phyloP scores from a whole-genome alignment of 176 grass and related monocot species.

The Leersia perrieri region DNA sequence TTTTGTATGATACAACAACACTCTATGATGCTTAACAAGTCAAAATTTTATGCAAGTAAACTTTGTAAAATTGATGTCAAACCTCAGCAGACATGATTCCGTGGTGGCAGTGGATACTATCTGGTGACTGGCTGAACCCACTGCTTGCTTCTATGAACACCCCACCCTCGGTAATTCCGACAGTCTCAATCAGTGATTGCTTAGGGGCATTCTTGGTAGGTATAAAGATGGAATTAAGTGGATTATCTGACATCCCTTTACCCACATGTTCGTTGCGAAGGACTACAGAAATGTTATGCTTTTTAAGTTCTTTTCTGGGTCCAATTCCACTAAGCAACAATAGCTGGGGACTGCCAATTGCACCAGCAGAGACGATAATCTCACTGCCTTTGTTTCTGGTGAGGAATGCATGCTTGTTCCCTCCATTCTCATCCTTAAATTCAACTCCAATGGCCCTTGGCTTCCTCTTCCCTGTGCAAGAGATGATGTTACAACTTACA shows the following conservation, averaged over 20 bases:
- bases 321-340: conserved; percentile 86
- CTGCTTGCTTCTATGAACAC: conserved; percentile 95
- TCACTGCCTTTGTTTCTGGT: conserved; percentile 40
- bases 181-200: conserved; percentile 88
- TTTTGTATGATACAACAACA: background rate
- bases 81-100: conserved; percentile 98
- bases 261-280: conserved; percentile 69
- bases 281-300: conserved; percentile 54
- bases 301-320: conserved; percentile 60
- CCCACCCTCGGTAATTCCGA: conserved; percentile 66
- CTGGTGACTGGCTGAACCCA: conserved; percentile 74
- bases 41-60: conserved; percentile 6
- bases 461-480: conserved; percentile 44
- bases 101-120: conserved; percentile 88
- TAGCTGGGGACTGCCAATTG: conserved; percentile 85
- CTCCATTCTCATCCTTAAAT: conserved; percentile 80
- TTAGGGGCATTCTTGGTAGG: conserved; percentile 64
- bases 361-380: conserved; percentile 71
- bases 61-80: conserved; percentile 3
- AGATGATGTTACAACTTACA: conserved; percentile 45
- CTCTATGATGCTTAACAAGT: background rate
- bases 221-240: conserved; percentile 87
- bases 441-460: conserved; percentile 71
- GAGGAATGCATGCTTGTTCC: conserved; percentile 57
- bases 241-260: conserved; percentile 83